Evolutionary conservation across 2,329 filamentous ascomycete species (phyloP).

Genomic region (Westerdykella sp.): DNA sequence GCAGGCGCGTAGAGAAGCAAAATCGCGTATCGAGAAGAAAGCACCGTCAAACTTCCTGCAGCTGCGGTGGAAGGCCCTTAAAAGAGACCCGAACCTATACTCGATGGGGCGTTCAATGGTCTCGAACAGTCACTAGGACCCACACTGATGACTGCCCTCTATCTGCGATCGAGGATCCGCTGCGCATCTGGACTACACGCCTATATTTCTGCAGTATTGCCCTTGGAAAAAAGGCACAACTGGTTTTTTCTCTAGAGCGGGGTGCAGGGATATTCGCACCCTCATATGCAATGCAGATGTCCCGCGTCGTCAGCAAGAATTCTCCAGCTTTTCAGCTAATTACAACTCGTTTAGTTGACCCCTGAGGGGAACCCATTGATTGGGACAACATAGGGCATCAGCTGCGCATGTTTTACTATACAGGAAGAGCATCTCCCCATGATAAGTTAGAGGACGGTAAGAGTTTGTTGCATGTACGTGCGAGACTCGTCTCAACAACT

Average conservation of each 20-base stretch:
- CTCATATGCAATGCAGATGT: background rate
- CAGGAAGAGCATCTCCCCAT: background rate
- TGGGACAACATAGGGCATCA: background rate
- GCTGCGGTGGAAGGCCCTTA: background rate
- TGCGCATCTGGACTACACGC: background rate
- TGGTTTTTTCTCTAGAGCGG: background rate
- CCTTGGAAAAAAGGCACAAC: background rate
- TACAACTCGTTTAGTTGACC: no score
- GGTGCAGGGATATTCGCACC: background rate
- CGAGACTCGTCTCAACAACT: background rate
- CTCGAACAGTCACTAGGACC: background rate
- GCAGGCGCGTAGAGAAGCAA: background rate
- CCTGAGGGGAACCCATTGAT: background rate
- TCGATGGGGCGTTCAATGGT: background rate
- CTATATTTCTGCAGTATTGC: background rate
- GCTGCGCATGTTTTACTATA: background rate
- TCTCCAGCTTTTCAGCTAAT: background rate
- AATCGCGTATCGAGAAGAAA: background rate
- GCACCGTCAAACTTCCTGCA: background rate
- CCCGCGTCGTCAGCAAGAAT: background rate
- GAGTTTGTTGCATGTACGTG: conserved; percentile 1
- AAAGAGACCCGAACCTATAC: background rate
- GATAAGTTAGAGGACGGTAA: background rate
- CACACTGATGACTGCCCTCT: background rate
- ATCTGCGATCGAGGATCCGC: background rate